Conservation (phyloP, 495 filamentous ascomycete genomes). For the Lentithecium fluviatile region DNA sequence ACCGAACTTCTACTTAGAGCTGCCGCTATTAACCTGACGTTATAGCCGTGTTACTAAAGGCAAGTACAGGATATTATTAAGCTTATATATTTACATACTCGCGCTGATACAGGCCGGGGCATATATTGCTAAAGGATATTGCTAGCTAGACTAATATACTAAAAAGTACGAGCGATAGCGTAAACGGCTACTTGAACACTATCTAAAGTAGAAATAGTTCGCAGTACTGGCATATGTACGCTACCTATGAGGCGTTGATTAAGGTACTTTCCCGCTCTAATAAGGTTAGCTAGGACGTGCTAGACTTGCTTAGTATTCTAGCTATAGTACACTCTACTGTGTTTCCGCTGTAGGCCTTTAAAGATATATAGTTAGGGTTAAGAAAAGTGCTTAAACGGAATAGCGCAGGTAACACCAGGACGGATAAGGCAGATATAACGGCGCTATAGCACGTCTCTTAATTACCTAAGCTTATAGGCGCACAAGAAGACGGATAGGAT, state of each 20-base stretch:
- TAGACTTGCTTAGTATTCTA: constrained; percentile 9
- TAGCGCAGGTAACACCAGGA: too few species aligned
- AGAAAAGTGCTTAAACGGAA: too few species aligned
- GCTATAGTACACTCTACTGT: too few species aligned
- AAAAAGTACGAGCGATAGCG: constrained; percentile 17
- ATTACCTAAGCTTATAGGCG: constrained; percentile 32
- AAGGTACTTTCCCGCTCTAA: constrained; percentile 7
- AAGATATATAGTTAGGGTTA: too few species aligned
- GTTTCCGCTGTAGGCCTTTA: too few species aligned
- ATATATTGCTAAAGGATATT: constrained; percentile 25
- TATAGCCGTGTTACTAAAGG: too few species aligned
- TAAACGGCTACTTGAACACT: constrained; percentile 18
- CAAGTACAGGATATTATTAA: constrained; percentile 12
- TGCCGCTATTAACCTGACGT: too few species aligned
- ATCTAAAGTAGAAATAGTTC: constrained; percentile 20
- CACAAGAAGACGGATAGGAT: constrained; percentile 33
- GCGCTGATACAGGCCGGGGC: constrained; percentile 35
- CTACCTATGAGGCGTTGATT: constrained; percentile 31
- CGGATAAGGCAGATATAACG: constrained; percentile 3
- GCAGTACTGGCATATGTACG: constrained; percentile 27
- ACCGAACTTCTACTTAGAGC: too few species aligned
- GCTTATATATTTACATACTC: constrained; percentile 25
- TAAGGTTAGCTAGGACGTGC: constrained; percentile 12
- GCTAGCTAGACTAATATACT: constrained; percentile 22
- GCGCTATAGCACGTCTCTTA: constrained; percentile 30